A percentile compares a stretch with the other conserved stretches of the same genome.
phyloP scores from a whole-genome alignment of 331 rosid genomes.

The Arachis monticola region DNA sequence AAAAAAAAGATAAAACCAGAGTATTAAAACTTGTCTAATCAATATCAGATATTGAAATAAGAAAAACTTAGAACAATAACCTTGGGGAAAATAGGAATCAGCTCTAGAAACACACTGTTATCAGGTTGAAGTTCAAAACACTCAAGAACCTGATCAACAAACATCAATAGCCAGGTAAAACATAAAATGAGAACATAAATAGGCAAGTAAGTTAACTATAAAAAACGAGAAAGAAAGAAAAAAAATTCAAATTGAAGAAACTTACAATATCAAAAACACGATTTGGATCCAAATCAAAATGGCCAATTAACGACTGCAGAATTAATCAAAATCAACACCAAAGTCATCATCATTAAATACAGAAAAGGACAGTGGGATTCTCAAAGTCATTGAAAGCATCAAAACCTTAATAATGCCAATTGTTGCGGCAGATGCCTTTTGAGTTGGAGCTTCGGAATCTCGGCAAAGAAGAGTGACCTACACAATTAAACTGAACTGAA shows the following conservation, averaged over 20 bases:
- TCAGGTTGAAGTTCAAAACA: constrained; percentile 97
- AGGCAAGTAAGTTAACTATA: not conserved
- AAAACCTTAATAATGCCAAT: constrained; percentile 95
- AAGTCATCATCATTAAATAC: constrained; percentile 31
- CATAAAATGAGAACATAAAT: constrained; percentile 19
- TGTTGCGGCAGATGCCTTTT: constrained; percentile 69
- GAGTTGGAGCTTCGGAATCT: constrained; percentile 62
- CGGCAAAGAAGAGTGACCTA: constrained; percentile 95
- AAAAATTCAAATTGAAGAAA: constrained; percentile 24
- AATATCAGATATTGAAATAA: not conserved
- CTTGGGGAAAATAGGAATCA: constrained; percentile 97
- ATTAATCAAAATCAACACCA: constrained; percentile 46
- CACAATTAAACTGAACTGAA: constrained; percentile 39
- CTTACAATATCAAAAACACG: constrained; percentile 98
- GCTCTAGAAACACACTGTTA: constrained; percentile 72
- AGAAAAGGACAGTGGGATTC: constrained; percentile 25
- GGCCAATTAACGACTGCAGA: constrained; percentile 98
- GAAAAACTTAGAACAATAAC: constrained; percentile 44
- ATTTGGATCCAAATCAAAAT: constrained; percentile 97
- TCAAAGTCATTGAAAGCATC: constrained; percentile 30
- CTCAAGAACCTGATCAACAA: constrained; percentile 75
- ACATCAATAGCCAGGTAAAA: constrained; percentile 34
- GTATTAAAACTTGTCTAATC: constrained; percentile 17
- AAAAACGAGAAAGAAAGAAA: not conserved
- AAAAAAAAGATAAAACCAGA: constrained; percentile 33